These are phyloP conservation scores for Cerioporus squamosus DNA, from an alignment of 1,284 basidiomycete genomes.

Conservation along the genomic window DNA sequence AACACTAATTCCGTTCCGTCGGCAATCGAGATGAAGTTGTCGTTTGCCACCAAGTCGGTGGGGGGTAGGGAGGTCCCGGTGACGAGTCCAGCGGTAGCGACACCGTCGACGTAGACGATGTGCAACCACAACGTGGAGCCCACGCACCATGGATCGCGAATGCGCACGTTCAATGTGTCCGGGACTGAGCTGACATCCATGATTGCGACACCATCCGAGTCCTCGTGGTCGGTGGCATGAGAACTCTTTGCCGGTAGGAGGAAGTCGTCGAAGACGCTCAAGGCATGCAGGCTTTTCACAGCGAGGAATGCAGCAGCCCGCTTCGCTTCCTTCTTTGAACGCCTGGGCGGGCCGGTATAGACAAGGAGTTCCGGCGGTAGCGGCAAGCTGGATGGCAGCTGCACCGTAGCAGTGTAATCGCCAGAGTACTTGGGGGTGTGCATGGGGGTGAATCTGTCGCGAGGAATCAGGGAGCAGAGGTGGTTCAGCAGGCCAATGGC, in stretches of 20 bases:
- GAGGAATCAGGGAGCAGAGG: constrained; percentile 76
- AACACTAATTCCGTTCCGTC: constrained; percentile 45
- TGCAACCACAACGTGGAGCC: constrained; percentile 64
- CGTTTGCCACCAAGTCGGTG: constrained; percentile 37
- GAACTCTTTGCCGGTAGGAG: constrained; percentile 61
- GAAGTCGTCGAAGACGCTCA: constrained; percentile 82
- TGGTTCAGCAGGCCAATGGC: constrained; percentile 71
- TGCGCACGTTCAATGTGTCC: constrained; percentile 55
- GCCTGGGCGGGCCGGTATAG: constrained; percentile 58
- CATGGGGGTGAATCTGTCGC: constrained; percentile 66
- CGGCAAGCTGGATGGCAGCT: constrained; percentile 71
- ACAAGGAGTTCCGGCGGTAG: constrained; percentile 56
- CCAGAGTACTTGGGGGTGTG: constrained; percentile 64
- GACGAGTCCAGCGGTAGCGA: constrained; percentile 57
- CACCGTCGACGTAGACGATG: constrained; percentile 54
- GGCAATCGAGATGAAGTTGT: constrained; percentile 40
- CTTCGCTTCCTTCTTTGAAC: constrained; percentile 79
- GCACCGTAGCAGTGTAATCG: constrained; percentile 61
- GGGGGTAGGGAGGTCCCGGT: constrained; percentile 54
- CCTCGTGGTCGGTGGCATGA: constrained; percentile 49
- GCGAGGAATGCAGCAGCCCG: constrained; percentile 80
- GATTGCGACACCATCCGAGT: constrained; percentile 53
- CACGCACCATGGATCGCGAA: constrained; percentile 70
- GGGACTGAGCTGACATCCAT: constrained; percentile 49
- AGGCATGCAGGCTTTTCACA: constrained; percentile 64